Percentiles rank a stretch among this genome's conserved stretches.
These are phyloP conservation scores for Alternaria postmessia DNA, from an alignment of 2,329 filamentous ascomycete genomes.

Conservation along the genomic window DNA sequence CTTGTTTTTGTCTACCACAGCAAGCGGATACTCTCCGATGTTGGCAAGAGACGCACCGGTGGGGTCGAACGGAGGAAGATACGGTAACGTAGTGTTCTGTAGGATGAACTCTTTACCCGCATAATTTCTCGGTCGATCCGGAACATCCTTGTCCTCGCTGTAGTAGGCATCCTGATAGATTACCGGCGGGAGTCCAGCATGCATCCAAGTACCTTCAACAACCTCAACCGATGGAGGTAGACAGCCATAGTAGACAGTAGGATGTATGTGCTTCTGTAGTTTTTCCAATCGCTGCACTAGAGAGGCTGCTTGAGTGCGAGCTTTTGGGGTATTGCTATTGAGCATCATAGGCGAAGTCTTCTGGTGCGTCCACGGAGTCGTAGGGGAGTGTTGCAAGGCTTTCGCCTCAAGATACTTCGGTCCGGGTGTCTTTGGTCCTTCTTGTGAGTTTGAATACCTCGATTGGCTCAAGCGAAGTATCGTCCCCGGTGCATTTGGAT, in stretches of 20 bases:
- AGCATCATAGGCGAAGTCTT: slow-evolving; percentile 32
- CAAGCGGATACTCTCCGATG: slow-evolving; percentile 61
- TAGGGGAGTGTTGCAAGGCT: slow-evolving; percentile 29
- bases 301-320: slow-evolving; percentile 25
- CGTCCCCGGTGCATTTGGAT: slow-evolving; percentile 71
- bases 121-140: slow-evolving; percentile 79
- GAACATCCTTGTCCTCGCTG: slow-evolving; percentile 83
- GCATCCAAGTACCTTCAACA: slow-evolving; percentile 65
- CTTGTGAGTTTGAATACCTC: slow-evolving; percentile 59
- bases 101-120: slow-evolving; percentile 86
- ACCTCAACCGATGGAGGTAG: slow-evolving; percentile 55
- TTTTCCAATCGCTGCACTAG: slow-evolving; percentile 26
- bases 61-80: slow-evolving; percentile 79
- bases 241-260: slow-evolving; percentile 47
- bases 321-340: slow-evolving; percentile 26
- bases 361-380: slow-evolving; percentile 46
- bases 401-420: slow-evolving; percentile 28
- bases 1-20: slow-evolving; percentile 59
- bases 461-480: slow-evolving; percentile 72
- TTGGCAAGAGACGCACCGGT: slow-evolving; percentile 65
- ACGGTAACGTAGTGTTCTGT: slow-evolving; percentile 77
- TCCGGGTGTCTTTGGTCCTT: slow-evolving; percentile 39
- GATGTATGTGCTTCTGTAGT: slow-evolving; percentile 26
- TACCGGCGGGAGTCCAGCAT: slow-evolving; percentile 68
- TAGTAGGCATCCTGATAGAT: slow-evolving; percentile 90